These are phyloP conservation scores for Pichia rugopelliculosa DNA, from an alignment of 805 yeast species.

Conservation along the genomic window DNA sequence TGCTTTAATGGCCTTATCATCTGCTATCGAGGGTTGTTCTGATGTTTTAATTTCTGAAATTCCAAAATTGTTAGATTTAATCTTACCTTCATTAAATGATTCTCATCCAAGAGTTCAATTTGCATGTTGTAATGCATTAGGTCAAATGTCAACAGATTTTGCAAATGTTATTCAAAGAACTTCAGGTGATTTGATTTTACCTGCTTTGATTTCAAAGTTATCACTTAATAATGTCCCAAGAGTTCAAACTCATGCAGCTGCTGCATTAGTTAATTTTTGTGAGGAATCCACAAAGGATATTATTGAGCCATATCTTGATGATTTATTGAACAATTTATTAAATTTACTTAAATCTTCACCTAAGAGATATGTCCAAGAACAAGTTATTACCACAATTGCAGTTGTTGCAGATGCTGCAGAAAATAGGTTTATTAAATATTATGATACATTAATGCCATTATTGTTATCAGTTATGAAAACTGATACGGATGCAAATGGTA, in stretches of 20 bases:
- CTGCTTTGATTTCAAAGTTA: constrained; percentile 79
- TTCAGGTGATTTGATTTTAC: constrained; percentile 71
- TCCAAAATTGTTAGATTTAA: constrained; percentile 73
- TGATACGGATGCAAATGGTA: constrained; percentile 71
- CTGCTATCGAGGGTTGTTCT: constrained; percentile 96
- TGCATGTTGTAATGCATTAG: constrained; percentile 94
- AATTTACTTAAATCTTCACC: constrained; percentile 69
- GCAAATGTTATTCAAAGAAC: constrained; percentile 82
- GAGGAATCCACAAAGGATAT: constrained; percentile 86
- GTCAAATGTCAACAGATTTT: constrained; percentile 95
- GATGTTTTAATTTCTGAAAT: constrained; percentile 80
- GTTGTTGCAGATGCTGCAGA: constrained; percentile 96
- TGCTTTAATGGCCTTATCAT: constrained; percentile 91
- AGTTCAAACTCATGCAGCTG: constrained; percentile 98
- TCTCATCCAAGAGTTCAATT: constrained; percentile 92
- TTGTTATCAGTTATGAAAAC: constrained; percentile 70
- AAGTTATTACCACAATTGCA: constrained; percentile 92
- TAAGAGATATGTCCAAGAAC: constrained; percentile 92
- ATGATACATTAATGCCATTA: constrained; percentile 90
- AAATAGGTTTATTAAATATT: constrained; percentile 78
- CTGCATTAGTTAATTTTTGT: constrained; percentile 91
- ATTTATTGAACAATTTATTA: constrained; percentile 63
- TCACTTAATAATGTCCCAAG: constrained; percentile 71
- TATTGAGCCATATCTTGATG: constrained; percentile 89
- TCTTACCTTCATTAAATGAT: constrained; percentile 78